Conservation (phyloP, 2,329 filamentous ascomycete genomes). For the Pseudocercospora macadamiae region DNA sequence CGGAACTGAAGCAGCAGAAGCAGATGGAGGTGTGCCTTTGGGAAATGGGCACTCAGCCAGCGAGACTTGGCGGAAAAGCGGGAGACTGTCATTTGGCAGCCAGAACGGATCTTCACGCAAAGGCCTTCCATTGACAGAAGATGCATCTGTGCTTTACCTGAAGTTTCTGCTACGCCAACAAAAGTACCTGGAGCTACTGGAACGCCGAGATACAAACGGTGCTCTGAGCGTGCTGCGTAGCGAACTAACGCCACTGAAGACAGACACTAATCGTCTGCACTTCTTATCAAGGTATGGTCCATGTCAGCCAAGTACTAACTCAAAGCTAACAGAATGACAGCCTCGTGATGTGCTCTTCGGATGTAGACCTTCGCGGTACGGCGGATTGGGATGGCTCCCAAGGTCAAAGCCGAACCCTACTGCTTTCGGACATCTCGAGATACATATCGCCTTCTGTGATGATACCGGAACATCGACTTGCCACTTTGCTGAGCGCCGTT, state of each 20-base stretch:
- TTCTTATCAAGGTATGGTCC: constrained; percentile 69
- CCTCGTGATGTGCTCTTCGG: constrained; percentile 83
- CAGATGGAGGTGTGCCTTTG: constrained; percentile 46
- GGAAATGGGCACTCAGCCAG: constrained; percentile 31
- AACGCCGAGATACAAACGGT: constrained; percentile 70
- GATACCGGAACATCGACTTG: constrained; percentile 89
- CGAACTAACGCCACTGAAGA: constrained; percentile 84
- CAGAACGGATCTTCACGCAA: constrained; percentile 32
- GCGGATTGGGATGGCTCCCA: constrained; percentile 83
- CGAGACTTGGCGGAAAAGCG: constrained; percentile 27
- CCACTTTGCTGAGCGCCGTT: constrained; percentile 77
- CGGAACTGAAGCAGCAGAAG: constrained; percentile 48
- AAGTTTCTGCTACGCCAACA: constrained; percentile 87
- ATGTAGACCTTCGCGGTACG: constrained; percentile 73
- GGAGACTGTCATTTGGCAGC: constrained; percentile 30
- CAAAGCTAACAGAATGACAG: constrained; percentile 48
- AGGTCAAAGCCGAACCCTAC: constrained; percentile 70
- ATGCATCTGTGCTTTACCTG: constrained; percentile 77
- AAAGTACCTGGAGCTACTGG: constrained; percentile 90
- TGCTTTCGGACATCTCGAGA: constrained; percentile 82
- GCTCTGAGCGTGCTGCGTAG: constrained; percentile 83
- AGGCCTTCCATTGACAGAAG: constrained; percentile 74
- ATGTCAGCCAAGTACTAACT: neutral
- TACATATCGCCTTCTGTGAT: constrained; percentile 95
- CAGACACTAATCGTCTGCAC: constrained; percentile 76